Conservation (phyloP, 495 filamentous ascomycete species). For the Podospora australis region DNA sequence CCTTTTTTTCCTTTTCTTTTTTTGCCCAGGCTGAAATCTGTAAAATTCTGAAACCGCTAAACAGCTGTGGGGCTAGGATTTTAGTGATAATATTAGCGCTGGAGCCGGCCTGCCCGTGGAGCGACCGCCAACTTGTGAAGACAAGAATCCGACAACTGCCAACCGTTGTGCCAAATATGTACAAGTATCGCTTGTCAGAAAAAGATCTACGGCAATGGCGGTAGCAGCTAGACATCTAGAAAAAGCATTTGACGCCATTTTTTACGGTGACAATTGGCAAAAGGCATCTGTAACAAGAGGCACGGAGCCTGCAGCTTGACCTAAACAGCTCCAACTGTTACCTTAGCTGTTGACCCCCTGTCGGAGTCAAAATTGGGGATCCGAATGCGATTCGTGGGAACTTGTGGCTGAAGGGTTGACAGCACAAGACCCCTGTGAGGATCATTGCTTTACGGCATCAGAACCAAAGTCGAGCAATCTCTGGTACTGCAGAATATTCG, state of each 20-base stretch:
- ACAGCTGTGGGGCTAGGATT: not conserved
- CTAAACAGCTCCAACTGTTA: not conserved
- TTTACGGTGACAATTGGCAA: too few species aligned
- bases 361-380: not conserved
- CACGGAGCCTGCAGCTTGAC: not conserved
- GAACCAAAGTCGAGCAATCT: not conserved
- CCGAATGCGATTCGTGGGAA: not conserved
- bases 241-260: not conserved
- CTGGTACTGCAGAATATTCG: too few species aligned
- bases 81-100: not conserved
- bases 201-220: not conserved
- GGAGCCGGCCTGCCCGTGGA: not conserved
- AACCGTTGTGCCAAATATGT: not conserved
- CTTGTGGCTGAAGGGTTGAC: not conserved
- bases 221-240: not conserved
- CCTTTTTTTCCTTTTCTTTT: not conserved
- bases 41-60: constrained; percentile 3
- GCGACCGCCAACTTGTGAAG: not conserved
- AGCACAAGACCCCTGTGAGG: not conserved
- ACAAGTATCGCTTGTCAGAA: too few species aligned
- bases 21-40: not conserved
- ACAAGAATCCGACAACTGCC: not conserved
- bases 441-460: not conserved
- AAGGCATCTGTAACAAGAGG: not conserved
- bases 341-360: not conserved